Percentiles rank a stretch among this genome's conserved stretches.
Evolutionary conservation across 1,284 basidiomycete genomes (phyloP).

Genomic region (Cystobasidiaceae sp.): DNA sequence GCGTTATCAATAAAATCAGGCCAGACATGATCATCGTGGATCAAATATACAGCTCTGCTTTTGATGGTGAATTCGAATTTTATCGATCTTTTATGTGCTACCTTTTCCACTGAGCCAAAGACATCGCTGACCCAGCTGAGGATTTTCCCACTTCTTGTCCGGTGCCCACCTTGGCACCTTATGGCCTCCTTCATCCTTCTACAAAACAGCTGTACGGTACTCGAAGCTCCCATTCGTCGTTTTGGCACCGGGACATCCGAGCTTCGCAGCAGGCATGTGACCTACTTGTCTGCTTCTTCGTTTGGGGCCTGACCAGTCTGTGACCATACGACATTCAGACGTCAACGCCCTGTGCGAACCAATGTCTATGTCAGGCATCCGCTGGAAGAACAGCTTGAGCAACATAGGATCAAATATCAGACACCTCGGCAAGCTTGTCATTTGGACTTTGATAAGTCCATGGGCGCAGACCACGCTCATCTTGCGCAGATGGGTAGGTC

Average conservation of each 20-base stretch:
- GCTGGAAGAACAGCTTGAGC: background rate
- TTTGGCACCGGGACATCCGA: slow-evolving; percentile 22
- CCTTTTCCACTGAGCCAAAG: background rate
- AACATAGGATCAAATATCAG: slow-evolving; percentile 9
- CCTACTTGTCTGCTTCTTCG: no score
- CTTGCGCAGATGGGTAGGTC: slow-evolving; percentile 12
- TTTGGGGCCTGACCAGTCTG: no score
- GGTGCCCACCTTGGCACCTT: background rate
- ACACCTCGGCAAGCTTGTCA: background rate
- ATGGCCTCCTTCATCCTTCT: background rate
- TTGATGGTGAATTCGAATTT: slow-evolving; percentile 12
- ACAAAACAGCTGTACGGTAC: slow-evolving; percentile 7
- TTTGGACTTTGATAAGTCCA: background rate
- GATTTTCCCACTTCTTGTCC: background rate
- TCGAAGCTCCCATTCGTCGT: slow-evolving; percentile 11
- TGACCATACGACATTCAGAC: no score
- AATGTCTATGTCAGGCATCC: slow-evolving; percentile 24
- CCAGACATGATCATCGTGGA: slow-evolving; percentile 28
- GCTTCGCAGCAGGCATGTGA: slow-evolving; percentile 21
- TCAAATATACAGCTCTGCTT: slow-evolving; percentile 24
- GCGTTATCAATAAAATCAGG: background rate
- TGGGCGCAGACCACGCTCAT: slow-evolving; percentile 18
- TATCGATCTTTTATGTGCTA: background rate
- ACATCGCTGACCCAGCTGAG: no score
- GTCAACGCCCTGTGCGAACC: slow-evolving; percentile 8